These are phyloP conservation scores for Tuber melanosporum DNA, from an alignment of 495 filamentous ascomycete species.

Conservation along the genomic window DNA sequence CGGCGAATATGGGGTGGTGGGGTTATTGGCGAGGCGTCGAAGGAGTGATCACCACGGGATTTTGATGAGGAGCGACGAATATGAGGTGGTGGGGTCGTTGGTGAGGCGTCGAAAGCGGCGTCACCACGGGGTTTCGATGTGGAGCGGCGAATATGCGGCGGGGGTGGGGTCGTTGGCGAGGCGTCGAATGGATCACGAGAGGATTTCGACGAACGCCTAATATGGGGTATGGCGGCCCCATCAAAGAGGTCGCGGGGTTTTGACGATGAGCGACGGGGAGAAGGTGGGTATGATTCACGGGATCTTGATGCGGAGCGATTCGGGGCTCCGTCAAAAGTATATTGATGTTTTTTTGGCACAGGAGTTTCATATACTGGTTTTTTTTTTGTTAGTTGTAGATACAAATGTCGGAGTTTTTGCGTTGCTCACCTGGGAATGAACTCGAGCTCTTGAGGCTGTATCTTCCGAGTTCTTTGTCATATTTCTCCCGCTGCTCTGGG, in stretches of 20 bases:
- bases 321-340: not conserved
- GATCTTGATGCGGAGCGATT: not conserved
- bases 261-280: not conserved
- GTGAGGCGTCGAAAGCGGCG: not conserved
- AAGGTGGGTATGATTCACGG: not conserved
- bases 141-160: not conserved
- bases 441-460: not conserved
- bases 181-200: not conserved
- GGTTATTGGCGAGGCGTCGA: not conserved
- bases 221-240: not conserved
- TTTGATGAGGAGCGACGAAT: not conserved
- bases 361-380: not conserved
- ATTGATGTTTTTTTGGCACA: not conserved
- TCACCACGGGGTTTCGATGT: not conserved
- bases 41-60: not conserved
- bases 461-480: conserved; percentile 15
- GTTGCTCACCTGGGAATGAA: not conserved
- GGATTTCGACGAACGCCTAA: not conserved
- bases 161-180: not conserved
- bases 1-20: not conserved
- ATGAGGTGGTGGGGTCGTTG: not conserved
- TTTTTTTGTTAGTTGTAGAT: not conserved
- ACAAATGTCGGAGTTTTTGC: not conserved
- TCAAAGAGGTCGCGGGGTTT: conserved; percentile 1
- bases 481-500: conserved; percentile 20